phyloP scores from a whole-genome alignment of 2,329 filamentous ascomycete species.

The Microdochium trichocladiopsis region DNA sequence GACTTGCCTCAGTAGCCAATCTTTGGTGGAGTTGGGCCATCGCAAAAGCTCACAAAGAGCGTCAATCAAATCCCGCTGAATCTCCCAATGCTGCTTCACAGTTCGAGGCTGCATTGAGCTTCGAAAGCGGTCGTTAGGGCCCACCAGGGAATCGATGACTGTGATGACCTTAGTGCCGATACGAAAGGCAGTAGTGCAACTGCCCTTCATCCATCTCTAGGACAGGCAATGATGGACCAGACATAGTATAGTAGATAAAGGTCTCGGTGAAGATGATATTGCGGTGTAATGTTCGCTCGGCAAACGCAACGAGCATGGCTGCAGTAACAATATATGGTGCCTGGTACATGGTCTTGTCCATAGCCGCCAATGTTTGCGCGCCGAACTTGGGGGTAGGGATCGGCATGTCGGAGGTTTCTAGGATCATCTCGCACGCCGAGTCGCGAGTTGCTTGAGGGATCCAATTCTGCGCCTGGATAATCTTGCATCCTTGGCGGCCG shows the following conservation, averaged over 20 bases:
- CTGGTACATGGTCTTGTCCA: too few relatives aligned
- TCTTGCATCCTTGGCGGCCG: not conserved
- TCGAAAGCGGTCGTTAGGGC: not conserved
- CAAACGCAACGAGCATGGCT: not conserved
- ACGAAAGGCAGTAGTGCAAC: not conserved
- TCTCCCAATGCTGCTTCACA: not conserved
- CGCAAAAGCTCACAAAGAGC: not conserved
- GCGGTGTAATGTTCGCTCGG: not conserved
- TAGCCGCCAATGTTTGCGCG: not conserved
- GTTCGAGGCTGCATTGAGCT: not conserved
- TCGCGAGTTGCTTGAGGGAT: not conserved
- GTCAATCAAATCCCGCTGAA: not conserved
- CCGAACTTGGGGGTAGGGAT: not conserved
- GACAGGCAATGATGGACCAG: not conserved
- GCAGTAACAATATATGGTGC: not conserved
- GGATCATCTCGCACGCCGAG: not conserved
- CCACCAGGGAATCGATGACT: not conserved
- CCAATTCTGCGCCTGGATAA: not conserved
- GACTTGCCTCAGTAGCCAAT: not conserved
- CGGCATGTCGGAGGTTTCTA: not conserved
- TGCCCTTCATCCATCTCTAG: not conserved
- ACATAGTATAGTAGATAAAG: not conserved
- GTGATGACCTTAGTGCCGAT: not conserved
- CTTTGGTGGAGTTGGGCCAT: not conserved
- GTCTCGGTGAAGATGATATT: not conserved